Evolutionary conservation across 805 yeast genomes (phyloP), one percentile per base, ranked within the genome.

Genomic region (Scheffersomyces ergatensis): DNA sequence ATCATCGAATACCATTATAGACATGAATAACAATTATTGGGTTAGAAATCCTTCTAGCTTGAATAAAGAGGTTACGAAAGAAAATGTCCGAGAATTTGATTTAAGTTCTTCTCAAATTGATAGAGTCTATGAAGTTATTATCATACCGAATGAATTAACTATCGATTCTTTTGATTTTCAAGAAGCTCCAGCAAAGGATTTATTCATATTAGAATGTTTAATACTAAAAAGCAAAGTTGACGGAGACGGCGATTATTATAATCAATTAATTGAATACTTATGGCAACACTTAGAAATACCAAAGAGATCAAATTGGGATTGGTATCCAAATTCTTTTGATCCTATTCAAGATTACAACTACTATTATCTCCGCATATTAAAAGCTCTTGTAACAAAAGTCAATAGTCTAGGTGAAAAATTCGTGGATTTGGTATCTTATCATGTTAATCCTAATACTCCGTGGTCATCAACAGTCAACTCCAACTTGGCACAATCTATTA

Each of bases 391-490:
- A 20, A 14, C 17, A 11, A 24, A 43, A 6, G 12, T 21, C 9
- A 21, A 21, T 6, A 21, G 9, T 21, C n/a, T n/a, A n/a, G n/a
- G n/a, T n/a, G 24, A 21, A 21, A 7, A 6, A 21, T 7, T 9
- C 24, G 9, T 21, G 9, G 6, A 6, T 6, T 8, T 36, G 13
- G n/a, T 47, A 17, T 52, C 65, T 1, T 47, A 37, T 16, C 63
- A 60, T 38, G 20, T 44, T 23, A 62, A 64, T 34, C 65, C 67
- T 1, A 20, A 55, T 33, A 52, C 57, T 4, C 66, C 70, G 2
- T 65, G 70, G 70, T 39, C 55, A 3, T 40, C 45, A 2, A 9
- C 17, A 3, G 39, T 31, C 23, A 52, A 51, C 34, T 35, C 56
- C 15, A n/a, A 34, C 8, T 34, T 50, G 5, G 39, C 39, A 14